Conservation (phyloP, 768 basidiomycete genomes). For the Leucosporidium scottii region DNA sequence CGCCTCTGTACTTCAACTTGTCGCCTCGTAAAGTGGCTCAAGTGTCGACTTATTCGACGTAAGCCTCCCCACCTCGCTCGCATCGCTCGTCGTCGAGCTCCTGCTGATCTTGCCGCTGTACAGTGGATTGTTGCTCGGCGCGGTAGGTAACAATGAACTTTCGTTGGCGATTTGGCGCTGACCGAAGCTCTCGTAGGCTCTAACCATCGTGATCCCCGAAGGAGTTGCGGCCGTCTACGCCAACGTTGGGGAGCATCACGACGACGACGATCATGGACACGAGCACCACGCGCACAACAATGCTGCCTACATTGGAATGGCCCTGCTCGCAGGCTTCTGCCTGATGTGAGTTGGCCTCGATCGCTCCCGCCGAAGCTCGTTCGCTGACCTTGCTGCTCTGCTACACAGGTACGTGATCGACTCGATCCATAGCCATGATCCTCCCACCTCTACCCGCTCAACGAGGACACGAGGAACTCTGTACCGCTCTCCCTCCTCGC, state of each 20-base stretch:
- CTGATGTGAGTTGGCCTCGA: conserved; percentile 31
- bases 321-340: conserved; percentile 38
- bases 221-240: conserved; percentile 47
- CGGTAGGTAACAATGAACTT: neutral
- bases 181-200: conserved; percentile 43
- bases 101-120: too few relatives aligned
- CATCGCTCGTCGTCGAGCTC: too few relatives aligned
- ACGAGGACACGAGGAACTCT: conserved; percentile 35
- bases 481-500: conserved; percentile 1
- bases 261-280: neutral
- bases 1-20: neutral
- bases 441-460: conserved; percentile 14
- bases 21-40: neutral
- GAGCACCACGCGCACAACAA: conserved; percentile 22
- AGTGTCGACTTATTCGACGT: neutral
- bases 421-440: conserved; percentile 13
- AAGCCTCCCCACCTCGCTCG: too few relatives aligned
- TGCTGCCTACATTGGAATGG: conserved; percentile 39
- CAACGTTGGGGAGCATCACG: neutral
- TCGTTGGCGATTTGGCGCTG: too few relatives aligned
- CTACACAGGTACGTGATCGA: conserved; percentile 46
- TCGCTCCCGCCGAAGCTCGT: conserved; percentile 27
- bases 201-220: conserved; percentile 92
- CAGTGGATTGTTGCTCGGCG: conserved; percentile 2
- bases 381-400: neutral